Percentiles rank a stretch among this genome's conserved stretches.
phyloP scores from a whole-genome alignment of 2,329 filamentous ascomycete species.

The Monosporascus sp. region DNA sequence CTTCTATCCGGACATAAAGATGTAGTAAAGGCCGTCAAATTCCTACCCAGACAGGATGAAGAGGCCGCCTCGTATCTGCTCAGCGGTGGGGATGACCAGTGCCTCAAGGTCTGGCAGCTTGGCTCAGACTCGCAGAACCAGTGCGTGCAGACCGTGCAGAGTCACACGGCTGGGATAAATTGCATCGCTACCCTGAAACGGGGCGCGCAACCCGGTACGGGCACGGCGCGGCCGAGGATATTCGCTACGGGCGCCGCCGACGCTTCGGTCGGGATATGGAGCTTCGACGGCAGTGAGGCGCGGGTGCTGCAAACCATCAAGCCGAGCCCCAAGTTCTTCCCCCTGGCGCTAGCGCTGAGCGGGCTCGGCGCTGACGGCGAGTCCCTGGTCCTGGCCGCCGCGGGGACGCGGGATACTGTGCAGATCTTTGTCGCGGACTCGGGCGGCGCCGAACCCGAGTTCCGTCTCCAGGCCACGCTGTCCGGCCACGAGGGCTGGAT shows the following conservation, averaged over 20 bases:
- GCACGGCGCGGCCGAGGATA: slow-evolving; percentile 23
- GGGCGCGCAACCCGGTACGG: slow-evolving; percentile 12
- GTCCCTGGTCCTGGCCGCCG: slow-evolving; percentile 69
- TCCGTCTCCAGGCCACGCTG: slow-evolving; percentile 70
- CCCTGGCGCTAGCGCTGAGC: slow-evolving; percentile 68
- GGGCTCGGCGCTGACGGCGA: slow-evolving; percentile 47
- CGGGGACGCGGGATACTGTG: slow-evolving; percentile 75
- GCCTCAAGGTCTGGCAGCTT: slow-evolving; percentile 64
- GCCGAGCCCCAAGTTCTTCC: slow-evolving; percentile 74
- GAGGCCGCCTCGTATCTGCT: slow-evolving; percentile 56
- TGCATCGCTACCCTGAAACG: slow-evolving; percentile 46
- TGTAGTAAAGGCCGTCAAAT: slow-evolving; percentile 77
- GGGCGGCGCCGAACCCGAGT: slow-evolving; percentile 37
- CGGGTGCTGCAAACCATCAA: slow-evolving; percentile 64
- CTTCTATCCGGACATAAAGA: slow-evolving; percentile 74
- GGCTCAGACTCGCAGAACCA: not conserved
- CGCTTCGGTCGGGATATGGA: slow-evolving; percentile 68
- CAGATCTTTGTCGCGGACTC: slow-evolving; percentile 67
- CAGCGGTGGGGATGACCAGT: slow-evolving; percentile 77
- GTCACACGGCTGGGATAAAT: slow-evolving; percentile 74
- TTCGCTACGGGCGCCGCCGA: slow-evolving; percentile 80
- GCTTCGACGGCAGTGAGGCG: slow-evolving; percentile 43
- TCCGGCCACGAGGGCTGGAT: slow-evolving; percentile 95
- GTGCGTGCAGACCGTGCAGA: slow-evolving; percentile 52
- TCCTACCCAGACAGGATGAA: slow-evolving; percentile 51